Conservation (phyloP, 1,284 basidiomycete species). For the Ganoderma sinense region DNA sequence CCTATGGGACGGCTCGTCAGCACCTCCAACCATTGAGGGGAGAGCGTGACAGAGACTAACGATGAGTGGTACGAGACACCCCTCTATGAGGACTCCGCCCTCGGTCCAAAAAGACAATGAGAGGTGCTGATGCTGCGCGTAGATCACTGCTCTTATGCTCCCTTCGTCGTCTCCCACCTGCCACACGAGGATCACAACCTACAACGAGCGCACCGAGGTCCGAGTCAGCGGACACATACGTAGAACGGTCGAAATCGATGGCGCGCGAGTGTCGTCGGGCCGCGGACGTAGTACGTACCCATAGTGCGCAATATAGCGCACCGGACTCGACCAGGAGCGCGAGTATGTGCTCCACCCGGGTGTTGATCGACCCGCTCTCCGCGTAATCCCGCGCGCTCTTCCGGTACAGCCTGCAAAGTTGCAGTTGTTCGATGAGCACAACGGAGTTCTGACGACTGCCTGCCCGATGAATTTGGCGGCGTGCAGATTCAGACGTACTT, state of each 20-base stretch:
- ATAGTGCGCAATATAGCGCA: not conserved
- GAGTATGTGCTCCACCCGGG: not conserved
- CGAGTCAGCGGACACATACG: not conserved
- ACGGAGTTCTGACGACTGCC: too few species aligned
- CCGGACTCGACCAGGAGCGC: not conserved
- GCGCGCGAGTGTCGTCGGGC: too few species aligned
- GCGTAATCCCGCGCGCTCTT: not conserved
- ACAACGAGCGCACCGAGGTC: too few species aligned
- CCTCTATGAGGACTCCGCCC: not conserved
- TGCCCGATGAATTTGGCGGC: too few species aligned
- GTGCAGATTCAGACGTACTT: too few species aligned
- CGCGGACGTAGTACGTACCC: not conserved
- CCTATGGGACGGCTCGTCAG: not conserved
- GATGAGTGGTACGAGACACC: constrained; percentile 1
- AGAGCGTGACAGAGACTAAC: not conserved
- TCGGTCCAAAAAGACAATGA: not conserved
- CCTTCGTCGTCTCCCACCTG: not conserved
- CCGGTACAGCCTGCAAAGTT: not conserved
- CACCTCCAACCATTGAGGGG: too few species aligned
- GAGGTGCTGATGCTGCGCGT: too few species aligned
- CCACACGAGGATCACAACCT: not conserved
- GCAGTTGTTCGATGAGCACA: not conserved
- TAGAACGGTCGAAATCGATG: too few species aligned
- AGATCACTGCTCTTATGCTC: not conserved
- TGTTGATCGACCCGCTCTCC: not conserved